A percentile compares a stretch with the other conserved stretches of the same genome.
phyloP scores from a whole-genome alignment of 108 stramenopile genomes.

The Thalassiosira profunda region DNA sequence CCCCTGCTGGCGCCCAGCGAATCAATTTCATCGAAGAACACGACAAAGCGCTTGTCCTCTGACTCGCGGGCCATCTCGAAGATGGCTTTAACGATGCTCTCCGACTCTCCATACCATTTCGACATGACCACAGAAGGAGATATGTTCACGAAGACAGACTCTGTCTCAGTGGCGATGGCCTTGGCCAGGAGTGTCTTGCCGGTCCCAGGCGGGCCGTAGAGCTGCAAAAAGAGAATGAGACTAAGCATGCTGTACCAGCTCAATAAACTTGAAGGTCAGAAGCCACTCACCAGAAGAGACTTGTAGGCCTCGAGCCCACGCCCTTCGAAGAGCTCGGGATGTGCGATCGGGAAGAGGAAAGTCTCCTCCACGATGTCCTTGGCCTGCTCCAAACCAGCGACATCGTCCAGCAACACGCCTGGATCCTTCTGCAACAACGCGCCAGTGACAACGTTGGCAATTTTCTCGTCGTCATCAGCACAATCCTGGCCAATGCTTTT shows the following conservation, averaged over 20 bases:
- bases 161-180: constrained; percentile 99
- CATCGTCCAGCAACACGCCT: constrained; percentile 98
- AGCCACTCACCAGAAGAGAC: constrained; percentile 96
- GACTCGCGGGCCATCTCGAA: constrained; percentile 99
- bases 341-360: constrained; percentile 92
- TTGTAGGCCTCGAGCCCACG: constrained; percentile 94
- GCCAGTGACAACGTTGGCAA: constrained; percentile 81
- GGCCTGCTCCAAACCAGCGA: constrained; percentile 95
- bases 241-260: not conserved
- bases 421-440: constrained; percentile 96
- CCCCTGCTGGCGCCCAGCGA: constrained; percentile 90
- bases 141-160: constrained; percentile 97
- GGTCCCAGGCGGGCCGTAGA: constrained; percentile 81
- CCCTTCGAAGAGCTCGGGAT: constrained; percentile 97
- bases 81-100: constrained; percentile 96
- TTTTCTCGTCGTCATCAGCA: constrained; percentile 80
- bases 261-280: not conserved
- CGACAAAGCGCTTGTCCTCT: constrained; percentile 87
- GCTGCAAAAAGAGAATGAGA: too few relatives aligned
- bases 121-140: constrained; percentile 96
- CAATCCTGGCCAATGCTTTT: too few relatives aligned
- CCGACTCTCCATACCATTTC: constrained; percentile 99
- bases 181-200: constrained; percentile 94
- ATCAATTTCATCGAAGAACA: constrained; percentile 99
- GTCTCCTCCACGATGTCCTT: constrained; percentile 99